Conservation (phyloP, 768 basidiomycete species). For the Cyclocybe cylindracea region DNA sequence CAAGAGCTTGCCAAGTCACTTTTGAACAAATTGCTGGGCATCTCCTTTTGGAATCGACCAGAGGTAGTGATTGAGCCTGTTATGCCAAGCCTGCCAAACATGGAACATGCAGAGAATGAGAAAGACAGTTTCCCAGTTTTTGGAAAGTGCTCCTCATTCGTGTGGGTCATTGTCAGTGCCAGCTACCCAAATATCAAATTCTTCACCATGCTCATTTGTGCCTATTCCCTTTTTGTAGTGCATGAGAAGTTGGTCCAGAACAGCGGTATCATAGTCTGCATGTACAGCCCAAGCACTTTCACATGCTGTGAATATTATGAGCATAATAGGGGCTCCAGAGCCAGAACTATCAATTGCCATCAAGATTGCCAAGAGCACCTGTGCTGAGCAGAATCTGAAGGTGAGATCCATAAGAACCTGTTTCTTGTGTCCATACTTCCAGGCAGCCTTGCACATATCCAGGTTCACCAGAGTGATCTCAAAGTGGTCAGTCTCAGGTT, state of each 20-base stretch:
- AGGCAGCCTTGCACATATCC: slow-evolving; percentile 13
- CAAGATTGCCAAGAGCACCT: slow-evolving; percentile 28
- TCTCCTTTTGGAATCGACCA: slow-evolving; percentile 24
- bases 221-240: slow-evolving; percentile 17
- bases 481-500: slow-evolving; percentile 16
- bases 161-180: slow-evolving; percentile 30
- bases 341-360: slow-evolving; percentile 29
- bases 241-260: slow-evolving; percentile 18
- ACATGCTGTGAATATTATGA: slow-evolving; percentile 23
- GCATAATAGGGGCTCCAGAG: slow-evolving; percentile 29
- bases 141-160: slow-evolving; percentile 21
- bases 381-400: slow-evolving; percentile 22
- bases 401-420: slow-evolving; percentile 25
- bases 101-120: slow-evolving; percentile 38
- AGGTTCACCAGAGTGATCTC: slow-evolving; percentile 18
- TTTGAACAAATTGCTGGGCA: slow-evolving; percentile 13
- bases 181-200: slow-evolving; percentile 19
- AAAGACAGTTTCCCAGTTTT: slow-evolving; percentile 14
- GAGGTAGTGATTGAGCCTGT: slow-evolving; percentile 26
- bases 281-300: slow-evolving; percentile 19
- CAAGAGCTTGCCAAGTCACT: slow-evolving; percentile 16
- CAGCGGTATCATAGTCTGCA: slow-evolving; percentile 21
- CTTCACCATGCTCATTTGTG: slow-evolving; percentile 13
- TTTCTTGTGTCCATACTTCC: slow-evolving; percentile 24
- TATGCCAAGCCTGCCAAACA: slow-evolving; percentile 32